Evolutionary conservation across 345 rosid genomes (phyloP), one percentile per base, ranked within the genome.

Genomic region (Crucihimalaya himalaica): DNA sequence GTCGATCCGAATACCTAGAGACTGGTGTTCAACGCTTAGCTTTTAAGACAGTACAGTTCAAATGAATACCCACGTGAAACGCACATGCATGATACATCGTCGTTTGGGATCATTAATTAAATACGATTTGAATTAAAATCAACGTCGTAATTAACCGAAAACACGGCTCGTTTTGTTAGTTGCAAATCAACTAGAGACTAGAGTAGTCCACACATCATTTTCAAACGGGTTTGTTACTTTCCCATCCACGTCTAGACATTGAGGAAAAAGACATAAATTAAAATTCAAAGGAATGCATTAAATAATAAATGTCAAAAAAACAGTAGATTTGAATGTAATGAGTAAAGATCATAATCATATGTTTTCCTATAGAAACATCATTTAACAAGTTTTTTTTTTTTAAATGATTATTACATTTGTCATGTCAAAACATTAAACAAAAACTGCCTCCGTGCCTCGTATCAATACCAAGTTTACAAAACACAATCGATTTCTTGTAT

Each of bases 161-260:
- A 39, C 55, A 75, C 73, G 63, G 68, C 68, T 50, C 46, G 37
- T 58, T 75, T 29, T 15, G 73, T 67, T 74, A 50, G 72, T 56
- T 56, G 59, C 52, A 73, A 74, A 66, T 74, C 66, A 66, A 57
- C 43, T 74, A 64, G 5, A 50, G 28, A 57, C 43, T 74, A 64
- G 5, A 50, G 28, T 20, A 61, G 42, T 29, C 28, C 46, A 37
- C 40, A 32, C 60, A 59, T 65, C 32, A 14, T 23, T 60, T 68
- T 67, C 68, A 68, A 20, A 48, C 20, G 21, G n/a, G 12, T 59
- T 29, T 60, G 63, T 68, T 75, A 39, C 68, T 68, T 75, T 58
- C 5, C 48, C 79, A 75, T 75, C 52, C 12, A 73, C 51, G 2
- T 73, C 78, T 45, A 25, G 8, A 31, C 56, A 63, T 21, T 53